These are phyloP conservation scores for Lactarius hatsudake DNA, from an alignment of 768 basidiomycete genomes.

Conservation along the genomic window DNA sequence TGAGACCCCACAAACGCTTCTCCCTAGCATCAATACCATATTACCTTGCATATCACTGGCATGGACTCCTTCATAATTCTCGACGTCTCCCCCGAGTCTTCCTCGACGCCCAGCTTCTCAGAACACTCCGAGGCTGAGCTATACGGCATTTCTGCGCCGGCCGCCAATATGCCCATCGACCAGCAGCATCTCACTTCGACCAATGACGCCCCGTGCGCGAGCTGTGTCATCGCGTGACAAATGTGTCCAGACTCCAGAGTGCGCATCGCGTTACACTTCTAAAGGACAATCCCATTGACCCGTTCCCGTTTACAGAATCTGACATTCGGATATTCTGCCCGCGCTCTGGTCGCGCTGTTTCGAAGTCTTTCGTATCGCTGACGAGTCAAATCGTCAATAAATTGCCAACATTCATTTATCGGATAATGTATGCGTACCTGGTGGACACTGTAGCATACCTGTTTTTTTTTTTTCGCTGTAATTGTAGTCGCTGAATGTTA, in stretches of 20 bases:
- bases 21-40: too few relatives aligned
- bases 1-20: not conserved
- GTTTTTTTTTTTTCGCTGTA: too few relatives aligned
- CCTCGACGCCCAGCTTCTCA: not conserved
- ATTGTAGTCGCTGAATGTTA: too few relatives aligned
- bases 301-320: too few relatives aligned
- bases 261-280: not conserved
- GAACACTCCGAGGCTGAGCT: not conserved
- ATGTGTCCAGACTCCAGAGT: not conserved
- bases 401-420: not conserved
- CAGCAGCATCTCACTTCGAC: not conserved
- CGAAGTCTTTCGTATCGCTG: too few relatives aligned
- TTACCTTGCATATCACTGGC: too few relatives aligned
- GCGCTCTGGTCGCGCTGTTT: too few relatives aligned
- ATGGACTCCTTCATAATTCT: slow-evolving; percentile 8
- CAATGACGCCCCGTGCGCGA: too few relatives aligned
- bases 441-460: not conserved
- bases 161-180: not conserved
- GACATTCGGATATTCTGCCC: too few relatives aligned
- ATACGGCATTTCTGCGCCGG: not conserved
- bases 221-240: slow-evolving; percentile 16
- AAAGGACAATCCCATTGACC: too few relatives aligned
- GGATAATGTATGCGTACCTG: not conserved
- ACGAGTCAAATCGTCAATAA: not conserved
- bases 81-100: not conserved